Conservation (phyloP, 345 rosid species). For the Draba incana region DNA sequence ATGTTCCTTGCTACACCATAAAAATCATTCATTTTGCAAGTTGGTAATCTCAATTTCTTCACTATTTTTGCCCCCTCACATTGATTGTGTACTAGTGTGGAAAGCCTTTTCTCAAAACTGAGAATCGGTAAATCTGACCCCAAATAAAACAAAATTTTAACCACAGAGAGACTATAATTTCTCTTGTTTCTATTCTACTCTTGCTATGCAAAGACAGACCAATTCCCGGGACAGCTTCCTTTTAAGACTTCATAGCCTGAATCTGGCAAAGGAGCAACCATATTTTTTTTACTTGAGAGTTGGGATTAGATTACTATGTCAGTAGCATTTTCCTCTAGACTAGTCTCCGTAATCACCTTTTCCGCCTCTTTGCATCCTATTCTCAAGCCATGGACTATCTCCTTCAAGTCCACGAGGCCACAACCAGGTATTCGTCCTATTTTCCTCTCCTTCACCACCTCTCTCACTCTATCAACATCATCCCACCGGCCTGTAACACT, state of each 20-base stretch:
- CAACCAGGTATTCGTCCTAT: slow-evolving; percentile 56
- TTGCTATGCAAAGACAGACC: slow-evolving; percentile 22
- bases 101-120: slow-evolving; percentile 1
- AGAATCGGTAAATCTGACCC: not conserved
- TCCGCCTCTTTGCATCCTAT: slow-evolving; percentile 24
- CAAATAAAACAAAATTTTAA: not conserved
- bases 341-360: slow-evolving; percentile 26
- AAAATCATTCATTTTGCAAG: not conserved
- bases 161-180: slow-evolving; percentile 10
- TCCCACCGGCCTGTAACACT: slow-evolving; percentile 63
- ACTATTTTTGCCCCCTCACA: not conserved
- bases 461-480: slow-evolving; percentile 56
- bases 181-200: slow-evolving; percentile 29
- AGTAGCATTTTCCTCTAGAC: slow-evolving; percentile 25
- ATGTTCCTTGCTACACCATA: no score
- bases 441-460: slow-evolving; percentile 48
- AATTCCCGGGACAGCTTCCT: slow-evolving; percentile 10
- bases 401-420: slow-evolving; percentile 63
- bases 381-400: slow-evolving; percentile 54
- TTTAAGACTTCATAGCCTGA: slow-evolving; percentile 22
- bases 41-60: not conserved
- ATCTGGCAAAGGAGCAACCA: slow-evolving; percentile 13
- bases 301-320: slow-evolving; percentile 16
- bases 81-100: slow-evolving; percentile 7
- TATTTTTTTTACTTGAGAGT: not conserved